Base-by-base conservation (phyloP, 768 basidiomycete species). In the Gloeostereum incarnatum region DNA sequence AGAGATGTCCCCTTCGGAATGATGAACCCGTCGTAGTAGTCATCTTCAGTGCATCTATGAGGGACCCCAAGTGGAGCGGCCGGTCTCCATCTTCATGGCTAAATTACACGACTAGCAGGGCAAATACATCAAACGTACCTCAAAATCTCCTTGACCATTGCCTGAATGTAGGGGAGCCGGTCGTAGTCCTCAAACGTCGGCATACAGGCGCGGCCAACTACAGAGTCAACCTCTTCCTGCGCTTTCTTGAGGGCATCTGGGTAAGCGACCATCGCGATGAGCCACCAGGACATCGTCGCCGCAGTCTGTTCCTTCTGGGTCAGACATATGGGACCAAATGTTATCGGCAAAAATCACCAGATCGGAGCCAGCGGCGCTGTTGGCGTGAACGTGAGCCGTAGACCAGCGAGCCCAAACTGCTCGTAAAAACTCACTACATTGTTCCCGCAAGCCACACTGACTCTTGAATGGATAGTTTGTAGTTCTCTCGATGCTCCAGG, bases 141-240 rank as follows among this genome's bases (percentile, higher is more conserved):
- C 17, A 37, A 41, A 20, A 45, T 43, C 37, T 48, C 51, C 36
- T 21, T 27, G 30, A 51, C 41, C 10, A 51, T 40, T 9, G 52
- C 47, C 6, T 49, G 41, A 3, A 50, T 38, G 39, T 51, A 55
- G 20, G 50, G 50, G 19, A 54, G 44, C 3, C 37, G 25, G 6
- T 44, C 31, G 27, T 41, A 35, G 36, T 55, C 53, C n/a, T 54
- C 47, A 2, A 46, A 38, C 5, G 36, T 40, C 14, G 51, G 50
- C 3, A 45, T 21, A 11, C 51, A 36, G 16, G 36, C 37, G 31
- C 38, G 31, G 1, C 53, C 48, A n/a, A 54, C 36, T 13, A 54
- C 36, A 2, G 32, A 36, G 26, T 45, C 42, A 19, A 55, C 36
- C 31, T 55, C 54, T 5, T 39, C 49, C 14, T 55, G 51, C 4